phyloP scores from a whole-genome alignment of 768 basidiomycete species.

The Phaeotremella fagi region DNA sequence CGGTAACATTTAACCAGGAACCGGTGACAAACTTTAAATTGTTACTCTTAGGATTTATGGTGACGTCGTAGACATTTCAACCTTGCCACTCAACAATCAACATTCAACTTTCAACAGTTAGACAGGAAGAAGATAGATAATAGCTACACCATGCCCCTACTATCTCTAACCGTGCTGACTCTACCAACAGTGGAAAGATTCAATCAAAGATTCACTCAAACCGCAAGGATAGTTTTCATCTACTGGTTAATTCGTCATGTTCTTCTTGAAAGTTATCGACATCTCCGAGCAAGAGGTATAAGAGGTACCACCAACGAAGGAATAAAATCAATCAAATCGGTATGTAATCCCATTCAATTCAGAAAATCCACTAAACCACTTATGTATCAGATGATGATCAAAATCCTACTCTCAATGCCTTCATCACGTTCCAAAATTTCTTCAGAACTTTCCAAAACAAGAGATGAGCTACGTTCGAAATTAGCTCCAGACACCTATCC shows the following conservation, averaged over 20 bases:
- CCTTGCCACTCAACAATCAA: not conserved
- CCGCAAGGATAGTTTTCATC: slow-evolving; percentile 24
- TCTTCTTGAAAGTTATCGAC: slow-evolving; percentile 28
- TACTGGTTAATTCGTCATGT: slow-evolving; percentile 23
- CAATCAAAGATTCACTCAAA: slow-evolving; percentile 9
- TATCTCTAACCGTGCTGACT: slow-evolving; percentile 2
- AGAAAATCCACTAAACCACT: not conserved
- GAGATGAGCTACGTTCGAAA: slow-evolving; percentile 30
- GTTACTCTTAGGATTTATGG: no score
- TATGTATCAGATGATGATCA: slow-evolving; percentile 16
- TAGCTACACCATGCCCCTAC: not conserved
- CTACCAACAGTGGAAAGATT: not conserved
- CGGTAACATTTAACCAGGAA: not conserved
- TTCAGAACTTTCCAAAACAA: slow-evolving; percentile 31
- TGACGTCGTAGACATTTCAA: no score
- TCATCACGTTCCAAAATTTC: slow-evolving; percentile 31
- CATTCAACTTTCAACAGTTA: not conserved
- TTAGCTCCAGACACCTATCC: slow-evolving; percentile 33
- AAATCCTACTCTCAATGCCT: slow-evolving; percentile 39
- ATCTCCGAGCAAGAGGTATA: slow-evolving; percentile 41
- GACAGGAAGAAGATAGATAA: no score
- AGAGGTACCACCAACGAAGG: slow-evolving; percentile 11
- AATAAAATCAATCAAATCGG: slow-evolving; percentile 14
- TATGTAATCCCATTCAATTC: slow-evolving; percentile 8
- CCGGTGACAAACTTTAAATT: no score